Percentiles rank a stretch among this genome's conserved stretches.
phyloP scores from a whole-genome alignment of 1,284 basidiomycete species.

The Fomitopsis schrenkii region DNA sequence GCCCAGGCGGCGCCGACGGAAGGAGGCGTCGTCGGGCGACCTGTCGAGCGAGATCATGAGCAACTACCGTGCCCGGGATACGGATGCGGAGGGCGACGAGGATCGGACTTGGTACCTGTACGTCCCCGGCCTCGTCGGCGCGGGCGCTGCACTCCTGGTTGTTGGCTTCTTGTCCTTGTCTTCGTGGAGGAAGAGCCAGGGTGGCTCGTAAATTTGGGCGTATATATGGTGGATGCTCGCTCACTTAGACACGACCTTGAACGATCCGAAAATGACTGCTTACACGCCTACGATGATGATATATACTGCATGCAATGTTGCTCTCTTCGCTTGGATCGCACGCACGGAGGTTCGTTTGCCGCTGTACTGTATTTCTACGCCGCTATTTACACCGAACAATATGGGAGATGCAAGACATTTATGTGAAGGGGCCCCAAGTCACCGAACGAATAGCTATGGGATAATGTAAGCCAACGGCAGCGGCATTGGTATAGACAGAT shows the following conservation, averaged over 20 bases:
- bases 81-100: conserved; percentile 44
- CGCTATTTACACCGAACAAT: conserved; percentile 4
- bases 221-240: too few species aligned
- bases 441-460: conserved; percentile 6
- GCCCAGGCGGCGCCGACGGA: conserved; percentile 24
- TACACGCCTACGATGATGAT: background rate
- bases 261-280: background rate
- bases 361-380: conserved; percentile 6
- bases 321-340: background rate
- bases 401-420: background rate
- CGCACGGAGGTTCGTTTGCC: background rate
- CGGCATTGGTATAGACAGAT: conserved; percentile 3
- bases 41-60: conserved; percentile 24
- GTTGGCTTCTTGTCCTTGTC: conserved; percentile 75
- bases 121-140: conserved; percentile 70
- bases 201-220: conserved; percentile 1
- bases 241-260: background rate
- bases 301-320: background rate
- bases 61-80: conserved; percentile 16
- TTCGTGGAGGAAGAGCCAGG: conserved; percentile 58
- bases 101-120: conserved; percentile 75
- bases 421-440: background rate
- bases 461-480: conserved; percentile 4
- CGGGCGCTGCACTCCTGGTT: conserved; percentile 72
- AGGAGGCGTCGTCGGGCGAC: conserved; percentile 8